phyloP scores from a whole-genome alignment of 2,329 filamentous ascomycete genomes.

The Knufia petricola region DNA sequence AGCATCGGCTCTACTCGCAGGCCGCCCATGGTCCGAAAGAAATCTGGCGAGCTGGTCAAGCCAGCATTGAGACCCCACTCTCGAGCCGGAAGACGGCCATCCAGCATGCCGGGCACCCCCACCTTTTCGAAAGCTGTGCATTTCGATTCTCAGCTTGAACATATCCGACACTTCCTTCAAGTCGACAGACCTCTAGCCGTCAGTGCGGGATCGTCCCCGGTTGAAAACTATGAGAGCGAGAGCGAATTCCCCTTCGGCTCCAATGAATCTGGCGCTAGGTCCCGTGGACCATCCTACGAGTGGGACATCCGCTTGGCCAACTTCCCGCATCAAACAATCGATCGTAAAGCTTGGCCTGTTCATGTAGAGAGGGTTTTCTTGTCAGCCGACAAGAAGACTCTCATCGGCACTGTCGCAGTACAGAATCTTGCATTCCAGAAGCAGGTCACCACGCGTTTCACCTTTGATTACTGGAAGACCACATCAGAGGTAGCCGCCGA shows the following conservation, averaged over 20 bases:
- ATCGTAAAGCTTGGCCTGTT: conserved; percentile 54
- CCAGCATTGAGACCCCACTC: conserved; percentile 76
- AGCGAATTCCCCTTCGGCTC: conserved; percentile 74
- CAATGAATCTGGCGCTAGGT: conserved; percentile 36
- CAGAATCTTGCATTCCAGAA: conserved; percentile 88
- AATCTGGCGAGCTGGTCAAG: conserved; percentile 91
- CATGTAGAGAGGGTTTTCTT: conserved; percentile 78
- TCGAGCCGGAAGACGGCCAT: conserved; percentile 68
- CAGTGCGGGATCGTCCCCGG: conserved; percentile 84
- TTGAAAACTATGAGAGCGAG: conserved; percentile 79
- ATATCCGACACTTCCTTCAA: conserved; percentile 90
- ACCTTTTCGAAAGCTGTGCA: conserved; percentile 97
- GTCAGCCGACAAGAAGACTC: conserved; percentile 73
- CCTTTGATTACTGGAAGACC: conserved; percentile 96
- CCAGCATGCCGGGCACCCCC: conserved; percentile 94
- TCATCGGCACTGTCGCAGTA: conserved; percentile 75
- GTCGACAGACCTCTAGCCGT: conserved; percentile 92
- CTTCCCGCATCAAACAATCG: conserved; percentile 59
- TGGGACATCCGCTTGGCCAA: conserved; percentile 83
- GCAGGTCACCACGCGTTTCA: conserved; percentile 82
- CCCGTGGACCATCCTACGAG: conserved; percentile 52
- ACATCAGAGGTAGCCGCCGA: conserved; percentile 91
- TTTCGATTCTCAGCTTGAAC: conserved; percentile 92
- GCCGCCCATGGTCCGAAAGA: conserved; percentile 81
- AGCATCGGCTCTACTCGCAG: conserved; percentile 45